These are phyloP conservation scores for Boletus edulis DNA, from an alignment of 768 basidiomycete species.

Conservation along the genomic window DNA sequence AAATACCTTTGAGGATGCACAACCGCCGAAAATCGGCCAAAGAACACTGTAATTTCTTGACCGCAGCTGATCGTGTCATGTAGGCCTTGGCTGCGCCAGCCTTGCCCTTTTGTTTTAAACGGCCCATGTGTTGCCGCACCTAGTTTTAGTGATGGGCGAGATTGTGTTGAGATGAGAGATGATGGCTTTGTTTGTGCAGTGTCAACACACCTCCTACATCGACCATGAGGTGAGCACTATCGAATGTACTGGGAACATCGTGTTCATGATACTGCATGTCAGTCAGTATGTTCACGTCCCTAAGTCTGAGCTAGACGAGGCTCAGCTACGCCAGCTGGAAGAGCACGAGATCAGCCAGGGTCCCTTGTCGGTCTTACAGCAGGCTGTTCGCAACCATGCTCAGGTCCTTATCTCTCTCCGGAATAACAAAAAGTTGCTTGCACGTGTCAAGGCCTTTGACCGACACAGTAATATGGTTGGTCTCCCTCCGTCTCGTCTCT, in stretches of 20 bases:
- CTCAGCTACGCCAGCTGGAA: slow-evolving; percentile 91
- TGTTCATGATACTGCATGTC: slow-evolving; percentile 5
- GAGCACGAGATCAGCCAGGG: slow-evolving; percentile 99
- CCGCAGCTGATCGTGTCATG: slow-evolving; percentile 83
- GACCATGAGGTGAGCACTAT: slow-evolving; percentile 31
- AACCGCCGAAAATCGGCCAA: slow-evolving; percentile 94
- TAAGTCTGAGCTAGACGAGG: slow-evolving; percentile 96
- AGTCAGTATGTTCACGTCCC: slow-evolving; percentile 98
- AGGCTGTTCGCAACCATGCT: slow-evolving; percentile 95
- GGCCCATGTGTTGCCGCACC: slow-evolving; percentile 55
- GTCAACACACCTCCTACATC: slow-evolving; percentile 26
- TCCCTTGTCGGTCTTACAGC: slow-evolving; percentile 94
- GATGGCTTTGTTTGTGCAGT: slow-evolving; percentile 28
- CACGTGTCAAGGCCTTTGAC: slow-evolving; percentile 97
- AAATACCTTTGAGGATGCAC: slow-evolving; percentile 92
- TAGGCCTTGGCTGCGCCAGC: slow-evolving; percentile 91
- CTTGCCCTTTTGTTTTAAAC: slow-evolving; percentile 80
- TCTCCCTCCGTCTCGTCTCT: slow-evolving; percentile 5
- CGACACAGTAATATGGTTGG: slow-evolving; percentile 97
- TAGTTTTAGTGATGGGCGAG: not conserved
- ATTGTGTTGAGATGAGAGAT: not conserved
- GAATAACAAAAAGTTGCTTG: slow-evolving; percentile 97
- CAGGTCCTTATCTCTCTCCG: slow-evolving; percentile 96
- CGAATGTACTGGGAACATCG: not conserved
- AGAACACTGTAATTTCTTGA: slow-evolving; percentile 96